Conservation (phyloP, 2,329 filamentous ascomycete species). For the Stachybotrys elegans region DNA sequence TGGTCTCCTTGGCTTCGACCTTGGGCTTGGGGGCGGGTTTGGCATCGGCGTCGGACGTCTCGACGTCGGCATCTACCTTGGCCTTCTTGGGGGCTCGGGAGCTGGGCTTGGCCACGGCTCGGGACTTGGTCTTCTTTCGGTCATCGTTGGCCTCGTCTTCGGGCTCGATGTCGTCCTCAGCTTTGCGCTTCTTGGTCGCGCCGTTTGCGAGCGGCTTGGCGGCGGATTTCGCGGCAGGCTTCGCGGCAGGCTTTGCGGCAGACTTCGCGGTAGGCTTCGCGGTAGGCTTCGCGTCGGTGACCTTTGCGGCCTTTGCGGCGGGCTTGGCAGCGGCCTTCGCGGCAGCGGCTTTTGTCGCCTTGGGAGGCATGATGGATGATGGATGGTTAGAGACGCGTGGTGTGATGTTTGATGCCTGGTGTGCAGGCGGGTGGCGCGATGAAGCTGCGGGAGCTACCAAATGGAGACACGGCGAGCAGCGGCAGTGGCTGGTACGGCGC, state of each 20-base stretch:
- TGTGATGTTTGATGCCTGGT: background rate
- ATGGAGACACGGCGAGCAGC: background rate
- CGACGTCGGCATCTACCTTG: constrained; percentile 31
- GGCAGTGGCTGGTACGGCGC: too few relatives aligned
- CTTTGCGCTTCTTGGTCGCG: constrained; percentile 21
- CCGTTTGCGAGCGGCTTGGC: constrained; percentile 26
- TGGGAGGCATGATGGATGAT: constrained; percentile 12
- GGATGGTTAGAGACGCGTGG: constrained; percentile 14
- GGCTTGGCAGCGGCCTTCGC: constrained; percentile 22
- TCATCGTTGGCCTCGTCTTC: constrained; percentile 13
- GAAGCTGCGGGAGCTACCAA: background rate
- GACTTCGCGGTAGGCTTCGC: constrained; percentile 17
- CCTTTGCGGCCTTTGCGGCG: constrained; percentile 19
- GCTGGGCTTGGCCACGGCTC: constrained; percentile 46
- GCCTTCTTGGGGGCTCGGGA: constrained; percentile 50
- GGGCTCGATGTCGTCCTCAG: constrained; percentile 19
- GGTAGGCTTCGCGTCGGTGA: constrained; percentile 22
- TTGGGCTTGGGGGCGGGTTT: constrained; percentile 11
- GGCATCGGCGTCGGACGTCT: constrained; percentile 8
- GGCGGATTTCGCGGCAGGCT: constrained; percentile 14
- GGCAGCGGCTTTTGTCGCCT: constrained; percentile 18
- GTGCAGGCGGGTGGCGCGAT: background rate
- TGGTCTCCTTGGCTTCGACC: constrained; percentile 8
- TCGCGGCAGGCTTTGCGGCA: constrained; percentile 13
- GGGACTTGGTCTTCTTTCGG: constrained; percentile 19